These are phyloP conservation scores for Oryza glumipatula DNA, from an alignment of 176 grass and related monocot genomes.

Conservation along the genomic window DNA sequence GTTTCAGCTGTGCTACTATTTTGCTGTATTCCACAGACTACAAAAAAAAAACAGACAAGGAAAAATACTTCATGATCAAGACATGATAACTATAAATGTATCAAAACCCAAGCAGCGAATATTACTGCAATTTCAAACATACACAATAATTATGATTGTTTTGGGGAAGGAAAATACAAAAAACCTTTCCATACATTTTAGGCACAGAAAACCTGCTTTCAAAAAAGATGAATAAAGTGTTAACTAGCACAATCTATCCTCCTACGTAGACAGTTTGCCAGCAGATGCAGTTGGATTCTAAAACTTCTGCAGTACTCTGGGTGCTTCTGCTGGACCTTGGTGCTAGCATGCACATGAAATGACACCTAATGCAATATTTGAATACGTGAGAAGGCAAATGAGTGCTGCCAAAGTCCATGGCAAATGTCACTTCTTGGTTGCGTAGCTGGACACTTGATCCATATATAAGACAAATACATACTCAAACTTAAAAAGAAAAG, in stretches of 20 bases:
- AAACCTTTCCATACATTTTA: not conserved
- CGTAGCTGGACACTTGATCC: slow-evolving; percentile 6
- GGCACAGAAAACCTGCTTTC: not conserved
- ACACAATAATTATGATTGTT: not conserved
- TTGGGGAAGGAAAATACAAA: slow-evolving; percentile 6
- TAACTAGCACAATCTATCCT: not conserved
- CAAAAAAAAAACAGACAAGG: slow-evolving; percentile 31
- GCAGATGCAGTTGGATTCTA: not conserved
- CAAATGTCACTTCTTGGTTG: slow-evolving; percentile 10
- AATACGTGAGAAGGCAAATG: slow-evolving; percentile 24
- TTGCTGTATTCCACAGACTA: slow-evolving; percentile 99
- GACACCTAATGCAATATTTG: not conserved
- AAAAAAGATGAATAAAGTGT: not conserved
- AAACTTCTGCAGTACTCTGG: not conserved
- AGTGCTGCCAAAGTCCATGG: not conserved
- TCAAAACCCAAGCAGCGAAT: not conserved
- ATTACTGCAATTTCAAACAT: slow-evolving; percentile 8
- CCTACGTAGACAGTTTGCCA: not conserved
- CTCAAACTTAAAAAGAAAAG: not conserved
- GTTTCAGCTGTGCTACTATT: slow-evolving; percentile 86
- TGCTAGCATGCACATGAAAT: slow-evolving; percentile 12
- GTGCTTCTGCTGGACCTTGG: not conserved
- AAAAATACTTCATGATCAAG: slow-evolving; percentile 19
- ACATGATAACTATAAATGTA: slow-evolving; percentile 19
- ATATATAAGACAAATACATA: slow-evolving; percentile 19